Conservation (phyloP, 2,329 filamentous ascomycete species). For the Paraconiothyrium sp. region DNA sequence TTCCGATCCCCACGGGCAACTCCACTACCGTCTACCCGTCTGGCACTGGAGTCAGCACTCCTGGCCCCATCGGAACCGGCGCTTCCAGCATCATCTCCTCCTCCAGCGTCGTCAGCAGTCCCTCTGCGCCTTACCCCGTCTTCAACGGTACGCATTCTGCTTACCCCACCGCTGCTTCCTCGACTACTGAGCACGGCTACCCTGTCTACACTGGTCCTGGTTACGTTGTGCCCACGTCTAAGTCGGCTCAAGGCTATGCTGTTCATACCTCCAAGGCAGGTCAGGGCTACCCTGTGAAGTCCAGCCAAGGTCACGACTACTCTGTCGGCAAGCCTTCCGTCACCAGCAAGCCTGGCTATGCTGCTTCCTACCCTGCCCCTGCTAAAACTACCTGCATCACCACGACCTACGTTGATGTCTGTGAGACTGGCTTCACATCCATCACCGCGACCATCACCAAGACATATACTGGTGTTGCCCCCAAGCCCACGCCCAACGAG, state of each 20-base stretch:
- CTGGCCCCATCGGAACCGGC: neutral
- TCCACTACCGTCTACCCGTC: neutral
- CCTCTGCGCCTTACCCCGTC: slow-evolving; percentile 5
- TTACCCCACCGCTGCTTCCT: slow-evolving; percentile 3
- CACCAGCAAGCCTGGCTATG: slow-evolving; percentile 26
- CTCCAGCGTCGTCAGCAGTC: neutral
- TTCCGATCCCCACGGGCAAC: slow-evolving; percentile 5
- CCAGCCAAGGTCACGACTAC: slow-evolving; percentile 14
- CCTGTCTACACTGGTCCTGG: slow-evolving; percentile 19
- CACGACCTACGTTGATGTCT: slow-evolving; percentile 48
- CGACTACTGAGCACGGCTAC: slow-evolving; percentile 7
- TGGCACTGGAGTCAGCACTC: neutral
- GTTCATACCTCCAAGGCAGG: neutral
- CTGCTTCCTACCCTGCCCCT: slow-evolving; percentile 23
- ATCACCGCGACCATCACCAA: slow-evolving; percentile 42
- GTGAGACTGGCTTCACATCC: slow-evolving; percentile 48
- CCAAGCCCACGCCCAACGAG: slow-evolving; percentile 28
- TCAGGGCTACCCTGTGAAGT: slow-evolving; percentile 11
- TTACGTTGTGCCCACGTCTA: neutral
- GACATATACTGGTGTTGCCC: slow-evolving; percentile 30
- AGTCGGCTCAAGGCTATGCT: neutral
- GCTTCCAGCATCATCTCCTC: too few relatives aligned
- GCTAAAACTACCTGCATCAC: slow-evolving; percentile 31
- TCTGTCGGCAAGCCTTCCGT: slow-evolving; percentile 22
- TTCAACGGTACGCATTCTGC: slow-evolving; percentile 4